These are phyloP conservation scores for Gastrolobium bilobum DNA, from an alignment of 306 rosid species.

Conservation along the genomic window DNA sequence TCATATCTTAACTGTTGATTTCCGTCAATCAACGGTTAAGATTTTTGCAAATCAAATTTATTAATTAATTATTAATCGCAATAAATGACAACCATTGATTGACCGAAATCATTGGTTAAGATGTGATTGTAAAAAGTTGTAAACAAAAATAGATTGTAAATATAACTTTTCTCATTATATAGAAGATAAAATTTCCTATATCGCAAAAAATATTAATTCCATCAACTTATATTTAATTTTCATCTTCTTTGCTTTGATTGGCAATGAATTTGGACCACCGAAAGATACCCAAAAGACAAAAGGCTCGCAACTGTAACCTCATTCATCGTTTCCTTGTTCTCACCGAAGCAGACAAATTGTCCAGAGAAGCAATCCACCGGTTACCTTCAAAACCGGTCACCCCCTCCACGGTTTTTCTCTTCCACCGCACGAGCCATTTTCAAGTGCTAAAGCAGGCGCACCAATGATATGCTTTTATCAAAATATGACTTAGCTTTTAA, in stretches of 20 bases:
- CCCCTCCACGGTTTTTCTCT: not conserved
- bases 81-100: too few species aligned
- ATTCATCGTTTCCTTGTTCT: conserved; percentile 41
- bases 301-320: conserved; percentile 38
- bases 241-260: not conserved
- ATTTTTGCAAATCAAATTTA: too few species aligned
- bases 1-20: too few species aligned
- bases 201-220: too few species aligned
- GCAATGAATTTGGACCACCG: not conserved
- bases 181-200: too few species aligned
- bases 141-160: too few species aligned
- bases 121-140: too few species aligned
- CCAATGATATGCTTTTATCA: conserved; percentile 13
- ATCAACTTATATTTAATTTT: not conserved
- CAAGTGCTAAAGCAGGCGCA: conserved; percentile 4
- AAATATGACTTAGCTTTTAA: not conserved
- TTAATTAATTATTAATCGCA: too few species aligned
- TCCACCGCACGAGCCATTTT: conserved; percentile 12
- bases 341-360: conserved; percentile 56
- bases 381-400: conserved; percentile 47
- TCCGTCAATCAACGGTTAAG: too few species aligned
- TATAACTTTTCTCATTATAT: too few species aligned
- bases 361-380: conserved; percentile 44
- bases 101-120: too few species aligned
- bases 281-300: conserved; percentile 51